A percentile compares a stretch with the other conserved stretches of the same genome.
Evolutionary conservation across 2,329 filamentous ascomycete genomes (phyloP).

Genomic region (Nemania serpens): DNA sequence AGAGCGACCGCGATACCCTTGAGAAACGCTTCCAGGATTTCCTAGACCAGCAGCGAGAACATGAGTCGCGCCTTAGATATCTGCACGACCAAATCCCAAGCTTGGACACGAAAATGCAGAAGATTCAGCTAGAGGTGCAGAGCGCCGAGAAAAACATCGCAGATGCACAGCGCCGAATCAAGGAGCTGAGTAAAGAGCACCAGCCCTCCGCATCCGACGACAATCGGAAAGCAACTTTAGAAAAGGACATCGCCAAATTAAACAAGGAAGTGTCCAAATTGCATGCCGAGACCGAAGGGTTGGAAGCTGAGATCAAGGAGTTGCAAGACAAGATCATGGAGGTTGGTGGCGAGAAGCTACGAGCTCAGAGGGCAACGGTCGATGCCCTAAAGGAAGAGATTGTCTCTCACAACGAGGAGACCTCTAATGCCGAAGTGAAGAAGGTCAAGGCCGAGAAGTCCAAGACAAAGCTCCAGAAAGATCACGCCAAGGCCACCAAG

Average conservation of each 20-base stretch:
- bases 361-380: conserved; percentile 87
- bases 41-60: conserved; percentile 79
- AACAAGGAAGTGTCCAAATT: conserved; percentile 80
- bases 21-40: conserved; percentile 84
- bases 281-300: conserved; percentile 80
- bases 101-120: conserved; percentile 89
- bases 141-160: conserved; percentile 82
- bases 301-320: conserved; percentile 90
- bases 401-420: conserved; percentile 75
- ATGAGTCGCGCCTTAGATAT: conserved; percentile 73
- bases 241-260: conserved; percentile 77
- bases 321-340: conserved; percentile 99
- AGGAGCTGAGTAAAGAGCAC: conserved; percentile 81
- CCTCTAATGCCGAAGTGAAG: conserved; percentile 83
- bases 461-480: conserved; percentile 82
- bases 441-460: conserved; percentile 95
- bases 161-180: conserved; percentile 82
- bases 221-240: conserved; percentile 69
- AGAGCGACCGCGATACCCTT: conserved; percentile 81
- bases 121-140: conserved; percentile 84
- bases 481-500: conserved; percentile 75
- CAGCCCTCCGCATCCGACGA: conserved; percentile 82
- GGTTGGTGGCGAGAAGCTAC: conserved; percentile 89
- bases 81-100: conserved; percentile 79
- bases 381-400: conserved; percentile 89